Percentiles rank a stretch among this genome's conserved stretches.
phyloP scores from a whole-genome alignment of 306 rosid genomes.

The Morella rubra region DNA sequence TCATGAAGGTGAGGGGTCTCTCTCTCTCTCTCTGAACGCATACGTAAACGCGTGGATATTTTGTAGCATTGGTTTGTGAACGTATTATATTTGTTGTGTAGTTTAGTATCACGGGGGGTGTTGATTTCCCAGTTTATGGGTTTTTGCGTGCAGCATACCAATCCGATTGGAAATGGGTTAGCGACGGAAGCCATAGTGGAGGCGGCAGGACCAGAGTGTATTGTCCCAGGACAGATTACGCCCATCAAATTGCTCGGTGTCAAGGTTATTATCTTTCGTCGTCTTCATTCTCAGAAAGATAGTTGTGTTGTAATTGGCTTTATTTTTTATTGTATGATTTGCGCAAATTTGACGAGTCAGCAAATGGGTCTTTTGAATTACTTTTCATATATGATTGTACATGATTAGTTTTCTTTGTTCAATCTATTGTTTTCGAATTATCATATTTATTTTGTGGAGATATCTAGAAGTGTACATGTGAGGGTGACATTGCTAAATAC shows the following conservation, averaged over 20 bases:
- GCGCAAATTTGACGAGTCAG: background rate
- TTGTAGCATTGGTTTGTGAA: background rate
- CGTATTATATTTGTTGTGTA: background rate
- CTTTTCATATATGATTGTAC: too few relatives aligned
- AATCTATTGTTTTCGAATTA: background rate
- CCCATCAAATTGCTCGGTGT: slow-evolving; percentile 80
- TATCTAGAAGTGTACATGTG: background rate
- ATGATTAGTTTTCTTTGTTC: background rate
- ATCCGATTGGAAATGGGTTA: slow-evolving; percentile 78
- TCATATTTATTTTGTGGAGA: background rate
- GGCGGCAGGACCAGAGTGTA: slow-evolving; percentile 93
- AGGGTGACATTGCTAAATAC: background rate
- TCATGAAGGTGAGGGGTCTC: slow-evolving; percentile 61
- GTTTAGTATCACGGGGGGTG: background rate
- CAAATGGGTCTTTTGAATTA: background rate
- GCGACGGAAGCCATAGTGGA: slow-evolving; percentile 80
- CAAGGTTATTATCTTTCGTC: slow-evolving; percentile 47
- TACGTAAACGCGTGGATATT: background rate
- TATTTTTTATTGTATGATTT: background rate
- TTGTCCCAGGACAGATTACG: slow-evolving; percentile 72
- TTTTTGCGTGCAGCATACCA: slow-evolving; percentile 46
- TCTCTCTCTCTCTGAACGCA: background rate
- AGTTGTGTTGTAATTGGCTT: background rate
- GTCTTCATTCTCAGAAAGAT: background rate
- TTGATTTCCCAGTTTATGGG: slow-evolving; percentile 7